Conservation (phyloP, 2,329 filamentous ascomycete genomes). For the Tolypocladium amazonense region DNA sequence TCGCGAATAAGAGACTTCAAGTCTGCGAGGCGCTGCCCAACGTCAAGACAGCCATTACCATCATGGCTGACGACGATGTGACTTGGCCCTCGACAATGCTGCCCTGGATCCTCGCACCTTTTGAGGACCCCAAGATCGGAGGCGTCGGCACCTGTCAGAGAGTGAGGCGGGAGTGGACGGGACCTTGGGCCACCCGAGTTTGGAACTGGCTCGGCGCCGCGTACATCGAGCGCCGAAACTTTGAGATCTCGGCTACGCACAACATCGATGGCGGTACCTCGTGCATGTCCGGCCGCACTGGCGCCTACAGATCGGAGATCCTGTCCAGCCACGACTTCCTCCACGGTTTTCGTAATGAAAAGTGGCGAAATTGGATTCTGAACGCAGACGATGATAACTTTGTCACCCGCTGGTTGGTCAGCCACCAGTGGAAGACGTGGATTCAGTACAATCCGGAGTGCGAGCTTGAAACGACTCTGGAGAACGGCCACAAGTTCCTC, state of each 20-base stretch:
- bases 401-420: slow-evolving; percentile 91
- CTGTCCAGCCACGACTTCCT: slow-evolving; percentile 78
- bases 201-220: slow-evolving; percentile 88
- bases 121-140: slow-evolving; percentile 73
- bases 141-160: slow-evolving; percentile 89
- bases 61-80: slow-evolving; percentile 94
- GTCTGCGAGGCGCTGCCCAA: slow-evolving; percentile 84
- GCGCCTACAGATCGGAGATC: slow-evolving; percentile 83
- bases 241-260: slow-evolving; percentile 92
- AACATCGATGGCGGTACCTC: slow-evolving; percentile 93
- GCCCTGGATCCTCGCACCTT: slow-evolving; percentile 86
- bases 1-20: slow-evolving; percentile 92
- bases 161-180: slow-evolving; percentile 58
- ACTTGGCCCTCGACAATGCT: slow-evolving; percentile 81
- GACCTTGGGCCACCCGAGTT: slow-evolving; percentile 48
- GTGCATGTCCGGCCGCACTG: slow-evolving; percentile 89
- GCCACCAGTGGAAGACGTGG: slow-evolving; percentile 85
- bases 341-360: slow-evolving; percentile 82
- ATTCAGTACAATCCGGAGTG: slow-evolving; percentile 90
- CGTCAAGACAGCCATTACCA: slow-evolving; percentile 72
- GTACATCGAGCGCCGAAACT: slow-evolving; percentile 90
- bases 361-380: slow-evolving; percentile 78
- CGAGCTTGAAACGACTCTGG: slow-evolving; percentile 85
- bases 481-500: slow-evolving; percentile 79
- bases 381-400: slow-evolving; percentile 99